phyloP scores from a whole-genome alignment of 768 basidiomycete genomes.

The Phaeolepiota aurea region DNA sequence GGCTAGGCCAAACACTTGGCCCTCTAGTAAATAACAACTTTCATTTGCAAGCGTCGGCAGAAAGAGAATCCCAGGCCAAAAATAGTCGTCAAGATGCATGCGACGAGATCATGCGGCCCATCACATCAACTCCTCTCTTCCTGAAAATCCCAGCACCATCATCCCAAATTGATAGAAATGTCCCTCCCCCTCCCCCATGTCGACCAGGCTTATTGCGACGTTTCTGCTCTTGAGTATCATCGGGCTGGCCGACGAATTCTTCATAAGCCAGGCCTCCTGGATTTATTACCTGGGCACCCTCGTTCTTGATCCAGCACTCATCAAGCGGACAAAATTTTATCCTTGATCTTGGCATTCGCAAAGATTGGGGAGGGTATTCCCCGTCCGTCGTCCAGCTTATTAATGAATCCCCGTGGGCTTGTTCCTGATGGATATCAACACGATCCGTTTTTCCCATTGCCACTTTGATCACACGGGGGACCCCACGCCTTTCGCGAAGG shows the following conservation, averaged over 20 bases:
- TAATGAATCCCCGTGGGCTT: constrained; percentile 21
- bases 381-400: constrained; percentile 21
- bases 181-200: constrained; percentile 27
- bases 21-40: too few relatives aligned
- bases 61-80: too few relatives aligned
- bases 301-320: constrained; percentile 44
- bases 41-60: too few relatives aligned
- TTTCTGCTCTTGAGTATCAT: constrained; percentile 49
- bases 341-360: constrained; percentile 51
- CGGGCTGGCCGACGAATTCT: constrained; percentile 23
- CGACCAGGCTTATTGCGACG: constrained; percentile 41
- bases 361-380: constrained; percentile 33
- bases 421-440: constrained; percentile 30
- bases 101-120: too few relatives aligned
- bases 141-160: background rate
- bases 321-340: constrained; percentile 26
- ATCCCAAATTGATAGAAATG: background rate
- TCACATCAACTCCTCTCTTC: too few relatives aligned
- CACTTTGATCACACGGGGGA: constrained; percentile 52
- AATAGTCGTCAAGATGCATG: too few relatives aligned
- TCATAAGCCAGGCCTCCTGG: too few relatives aligned
- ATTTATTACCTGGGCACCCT: too few relatives aligned
- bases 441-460: constrained; percentile 41
- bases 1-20: constrained; percentile 24
- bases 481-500: constrained; percentile 31